Conservation (phyloP, 2,329 filamentous ascomycete genomes). For the Trichophaea hybrida region DNA sequence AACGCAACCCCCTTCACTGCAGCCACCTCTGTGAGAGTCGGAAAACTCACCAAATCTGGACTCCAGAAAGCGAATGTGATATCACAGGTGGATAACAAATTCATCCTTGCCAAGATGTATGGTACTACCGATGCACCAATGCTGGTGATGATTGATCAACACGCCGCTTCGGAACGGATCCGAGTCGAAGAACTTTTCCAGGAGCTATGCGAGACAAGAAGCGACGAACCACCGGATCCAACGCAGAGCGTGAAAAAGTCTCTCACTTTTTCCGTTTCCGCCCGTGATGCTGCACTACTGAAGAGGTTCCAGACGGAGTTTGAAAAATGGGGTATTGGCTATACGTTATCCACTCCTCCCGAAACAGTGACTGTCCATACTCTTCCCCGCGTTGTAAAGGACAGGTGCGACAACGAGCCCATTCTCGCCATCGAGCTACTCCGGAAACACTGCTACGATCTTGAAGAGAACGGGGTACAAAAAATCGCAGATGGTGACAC, state of each 20-base stretch:
- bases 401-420: constrained; percentile 61
- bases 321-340: not conserved
- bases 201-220: not conserved
- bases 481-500: too few relatives aligned
- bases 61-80: constrained; percentile 52
- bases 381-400: constrained; percentile 58
- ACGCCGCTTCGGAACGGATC: constrained; percentile 82
- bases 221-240: not conserved
- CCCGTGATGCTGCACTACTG: not conserved
- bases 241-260: not conserved
- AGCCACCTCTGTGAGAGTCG: constrained; percentile 9
- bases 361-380: constrained; percentile 32
- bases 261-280: not conserved
- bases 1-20: not conserved
- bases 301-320: not conserved
- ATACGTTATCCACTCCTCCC: not conserved
- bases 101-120: constrained; percentile 54
- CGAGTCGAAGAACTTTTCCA: constrained; percentile 54
- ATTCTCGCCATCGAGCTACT: constrained; percentile 58
- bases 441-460: constrained; percentile 46
- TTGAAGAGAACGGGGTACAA: constrained; percentile 45
- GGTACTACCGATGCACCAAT: not conserved
- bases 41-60: constrained; percentile 44
- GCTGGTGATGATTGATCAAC: constrained; percentile 75
- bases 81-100: constrained; percentile 78